phyloP scores from a whole-genome alignment of 768 basidiomycete genomes.

The Krasilnikovozyma curviuscula region DNA sequence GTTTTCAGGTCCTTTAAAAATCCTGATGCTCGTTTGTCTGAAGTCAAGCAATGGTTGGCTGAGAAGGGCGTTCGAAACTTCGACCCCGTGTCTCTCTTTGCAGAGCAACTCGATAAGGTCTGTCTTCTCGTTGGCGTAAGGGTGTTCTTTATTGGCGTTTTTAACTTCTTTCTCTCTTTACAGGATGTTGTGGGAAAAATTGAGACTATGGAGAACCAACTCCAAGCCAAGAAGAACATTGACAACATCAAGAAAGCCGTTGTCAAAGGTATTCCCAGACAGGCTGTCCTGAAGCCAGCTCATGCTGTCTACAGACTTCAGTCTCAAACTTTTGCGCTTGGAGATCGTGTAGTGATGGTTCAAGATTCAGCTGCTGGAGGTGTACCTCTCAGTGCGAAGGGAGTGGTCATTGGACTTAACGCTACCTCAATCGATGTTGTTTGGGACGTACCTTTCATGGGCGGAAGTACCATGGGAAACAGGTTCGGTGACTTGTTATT shows the following conservation, averaged over 20 bases:
- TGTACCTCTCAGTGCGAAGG: constrained; percentile 76
- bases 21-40: constrained; percentile 50
- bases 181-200: constrained; percentile 63
- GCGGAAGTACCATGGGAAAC: constrained; percentile 64
- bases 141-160: neutral
- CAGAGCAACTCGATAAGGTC: constrained; percentile 67
- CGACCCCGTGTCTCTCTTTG: constrained; percentile 77
- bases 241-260: constrained; percentile 67
- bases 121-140: neutral
- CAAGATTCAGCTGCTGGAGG: constrained; percentile 62
- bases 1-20: constrained; percentile 39
- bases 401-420: constrained; percentile 78
- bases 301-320: constrained; percentile 78
- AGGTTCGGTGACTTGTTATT: constrained; percentile 40
- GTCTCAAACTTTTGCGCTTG: constrained; percentile 66
- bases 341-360: constrained; percentile 90
- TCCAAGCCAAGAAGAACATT: constrained; percentile 41
- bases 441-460: constrained; percentile 92
- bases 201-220: constrained; percentile 51
- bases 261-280: constrained; percentile 81
- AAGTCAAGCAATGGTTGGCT: constrained; percentile 71
- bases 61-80: constrained; percentile 69
- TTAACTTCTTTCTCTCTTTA: neutral
- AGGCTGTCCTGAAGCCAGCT: constrained; percentile 78
- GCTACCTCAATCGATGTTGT: constrained; percentile 78